These are phyloP conservation scores for Lanmaoa rubissima DNA, from an alignment of 768 basidiomycete species.

Conservation along the genomic window DNA sequence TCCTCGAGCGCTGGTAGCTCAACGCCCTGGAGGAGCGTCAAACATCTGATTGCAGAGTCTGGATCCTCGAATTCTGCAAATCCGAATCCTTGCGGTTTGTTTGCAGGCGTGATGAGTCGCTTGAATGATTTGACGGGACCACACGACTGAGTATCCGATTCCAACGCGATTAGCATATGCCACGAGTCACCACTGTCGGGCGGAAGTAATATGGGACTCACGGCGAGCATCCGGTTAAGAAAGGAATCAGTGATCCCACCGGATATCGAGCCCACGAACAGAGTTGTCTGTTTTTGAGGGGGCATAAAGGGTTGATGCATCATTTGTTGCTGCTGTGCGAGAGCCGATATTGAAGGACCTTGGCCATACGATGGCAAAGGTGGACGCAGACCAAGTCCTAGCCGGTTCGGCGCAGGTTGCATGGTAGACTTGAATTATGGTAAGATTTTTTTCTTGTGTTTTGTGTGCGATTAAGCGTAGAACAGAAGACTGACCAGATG, in stretches of 20 bases:
- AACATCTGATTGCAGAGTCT: slow-evolving; percentile 80
- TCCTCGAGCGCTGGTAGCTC: slow-evolving; percentile 62
- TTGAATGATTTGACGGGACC: slow-evolving; percentile 90
- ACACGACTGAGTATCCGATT: slow-evolving; percentile 62
- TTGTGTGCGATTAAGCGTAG: background rate
- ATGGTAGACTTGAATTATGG: slow-evolving; percentile 34
- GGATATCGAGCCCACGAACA: slow-evolving; percentile 95
- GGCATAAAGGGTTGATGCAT: slow-evolving; percentile 60
- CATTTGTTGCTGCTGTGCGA: slow-evolving; percentile 79
- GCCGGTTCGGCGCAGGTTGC: slow-evolving; percentile 70
- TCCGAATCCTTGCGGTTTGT: slow-evolving; percentile 95
- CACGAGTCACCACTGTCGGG: background rate
- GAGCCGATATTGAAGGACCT: slow-evolving; percentile 88
- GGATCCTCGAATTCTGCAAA: slow-evolving; percentile 97
- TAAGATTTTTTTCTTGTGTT: background rate
- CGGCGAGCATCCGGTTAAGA: slow-evolving; percentile 73
- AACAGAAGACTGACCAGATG: background rate
- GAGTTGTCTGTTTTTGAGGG: slow-evolving; percentile 69
- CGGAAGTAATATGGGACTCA: slow-evolving; percentile 36
- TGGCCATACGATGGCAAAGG: slow-evolving; percentile 86
- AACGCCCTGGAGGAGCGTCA: slow-evolving; percentile 60
- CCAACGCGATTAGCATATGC: background rate
- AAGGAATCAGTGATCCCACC: slow-evolving; percentile 86
- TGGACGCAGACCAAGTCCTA: slow-evolving; percentile 87
- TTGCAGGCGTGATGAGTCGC: slow-evolving; percentile 86